These are phyloP conservation scores for Trametes elegans DNA, from an alignment of 768 basidiomycete genomes.

Conservation along the genomic window DNA sequence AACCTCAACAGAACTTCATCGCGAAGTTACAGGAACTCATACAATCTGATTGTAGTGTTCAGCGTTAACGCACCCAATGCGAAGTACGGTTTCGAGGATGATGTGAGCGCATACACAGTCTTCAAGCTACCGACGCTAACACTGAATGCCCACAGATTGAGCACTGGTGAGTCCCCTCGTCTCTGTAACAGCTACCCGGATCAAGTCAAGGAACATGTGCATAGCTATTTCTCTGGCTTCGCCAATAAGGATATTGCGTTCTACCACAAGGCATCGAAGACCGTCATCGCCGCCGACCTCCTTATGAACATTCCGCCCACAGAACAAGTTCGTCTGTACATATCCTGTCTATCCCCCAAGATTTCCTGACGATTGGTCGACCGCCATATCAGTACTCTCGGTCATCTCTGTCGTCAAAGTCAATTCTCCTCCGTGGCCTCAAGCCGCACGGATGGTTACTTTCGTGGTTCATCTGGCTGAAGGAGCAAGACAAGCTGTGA, in stretches of 20 bases:
- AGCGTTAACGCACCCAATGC: constrained; percentile 35
- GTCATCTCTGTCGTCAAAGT: constrained; percentile 2
- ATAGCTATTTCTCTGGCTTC: constrained; percentile 61
- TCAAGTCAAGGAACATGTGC: background rate
- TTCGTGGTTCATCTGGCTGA: constrained; percentile 20
- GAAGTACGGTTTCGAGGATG: constrained; percentile 71
- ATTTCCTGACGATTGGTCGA: background rate
- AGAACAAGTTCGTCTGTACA: too few species aligned
- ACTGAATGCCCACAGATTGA: constrained; percentile 1
- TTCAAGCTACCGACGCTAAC: too few species aligned
- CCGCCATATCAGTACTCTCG: constrained; percentile 9
- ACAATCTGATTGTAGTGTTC: constrained; percentile 1
- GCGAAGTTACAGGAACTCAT: background rate
- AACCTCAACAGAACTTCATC: constrained; percentile 7
- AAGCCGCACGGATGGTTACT: constrained; percentile 10
- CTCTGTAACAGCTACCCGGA: background rate
- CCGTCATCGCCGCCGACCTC: constrained; percentile 73
- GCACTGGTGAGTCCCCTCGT: constrained; percentile 1
- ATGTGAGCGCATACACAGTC: constrained; percentile 32
- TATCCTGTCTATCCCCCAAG: too few species aligned
- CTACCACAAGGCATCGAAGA: constrained; percentile 63
- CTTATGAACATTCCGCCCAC: constrained; percentile 74
- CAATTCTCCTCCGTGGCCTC: constrained; percentile 6
- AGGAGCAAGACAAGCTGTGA: constrained; percentile 16
- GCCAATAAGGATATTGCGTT: constrained; percentile 76